These are phyloP conservation scores for Omphalotus guepiniiformis DNA, from an alignment of 768 basidiomycete species.

Conservation along the genomic window DNA sequence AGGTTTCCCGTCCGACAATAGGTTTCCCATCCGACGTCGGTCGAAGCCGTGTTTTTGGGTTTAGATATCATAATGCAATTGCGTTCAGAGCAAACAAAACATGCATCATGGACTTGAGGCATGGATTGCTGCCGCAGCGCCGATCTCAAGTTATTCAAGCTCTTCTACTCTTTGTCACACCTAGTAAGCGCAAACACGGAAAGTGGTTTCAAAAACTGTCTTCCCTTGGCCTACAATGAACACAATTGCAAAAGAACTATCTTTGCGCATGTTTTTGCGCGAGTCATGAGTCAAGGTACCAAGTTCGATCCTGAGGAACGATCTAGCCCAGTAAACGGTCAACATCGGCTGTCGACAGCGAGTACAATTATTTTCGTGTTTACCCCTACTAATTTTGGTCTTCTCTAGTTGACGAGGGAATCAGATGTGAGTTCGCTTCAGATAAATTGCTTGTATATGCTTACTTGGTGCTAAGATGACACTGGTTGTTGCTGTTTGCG, in stretches of 20 bases:
- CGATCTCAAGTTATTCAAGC: too few species aligned
- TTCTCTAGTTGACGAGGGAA: conserved; percentile 60
- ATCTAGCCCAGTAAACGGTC: conserved; percentile 39
- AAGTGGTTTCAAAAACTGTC: conserved; percentile 84
- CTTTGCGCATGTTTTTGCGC: conserved; percentile 81
- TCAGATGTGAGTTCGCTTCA: conserved; percentile 52
- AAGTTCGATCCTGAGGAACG: conserved; percentile 65
- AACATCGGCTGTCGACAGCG: conserved; percentile 58
- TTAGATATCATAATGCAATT: too few species aligned
- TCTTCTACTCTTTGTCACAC: too few species aligned
- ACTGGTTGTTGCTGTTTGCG: conserved; percentile 81
- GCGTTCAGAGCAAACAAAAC: too few species aligned
- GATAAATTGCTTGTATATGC: not conserved
- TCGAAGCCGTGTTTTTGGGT: too few species aligned
- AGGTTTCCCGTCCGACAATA: too few species aligned
- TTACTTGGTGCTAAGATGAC: conserved; percentile 70
- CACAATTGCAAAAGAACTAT: conserved; percentile 70
- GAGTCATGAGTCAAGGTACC: conserved; percentile 76
- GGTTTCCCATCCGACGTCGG: too few species aligned
- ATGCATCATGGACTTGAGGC: too few species aligned
- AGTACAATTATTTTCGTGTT: conserved; percentile 19
- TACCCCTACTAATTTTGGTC: conserved; percentile 9
- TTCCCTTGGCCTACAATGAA: conserved; percentile 70
- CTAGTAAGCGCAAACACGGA: conserved; percentile 83
- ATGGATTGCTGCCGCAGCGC: too few species aligned